Evolutionary conservation across 345 rosid species (phyloP).

Genomic region (Geranium brycei): DNA sequence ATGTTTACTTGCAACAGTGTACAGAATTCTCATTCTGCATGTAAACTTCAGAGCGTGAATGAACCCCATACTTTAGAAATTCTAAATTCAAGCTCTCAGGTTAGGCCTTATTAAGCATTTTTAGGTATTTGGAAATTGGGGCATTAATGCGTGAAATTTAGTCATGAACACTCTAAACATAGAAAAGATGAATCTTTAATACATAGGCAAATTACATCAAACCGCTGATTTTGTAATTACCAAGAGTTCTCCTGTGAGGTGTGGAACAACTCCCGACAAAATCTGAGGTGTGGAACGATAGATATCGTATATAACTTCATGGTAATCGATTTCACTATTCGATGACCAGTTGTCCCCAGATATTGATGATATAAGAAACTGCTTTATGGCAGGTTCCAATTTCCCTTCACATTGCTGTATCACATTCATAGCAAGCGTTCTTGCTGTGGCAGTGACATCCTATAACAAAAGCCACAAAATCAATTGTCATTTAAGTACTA

Average conservation of each 20-base stretch:
- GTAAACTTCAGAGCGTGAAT: not conserved
- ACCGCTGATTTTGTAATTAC: conserved; percentile 23
- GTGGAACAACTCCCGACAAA: conserved; percentile 69
- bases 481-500: conserved; percentile 2
- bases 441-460: conserved; percentile 56
- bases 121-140: not conserved
- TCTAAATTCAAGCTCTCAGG: not conserved
- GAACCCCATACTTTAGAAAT: no score
- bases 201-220: conserved; percentile 1
- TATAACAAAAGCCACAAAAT: conserved; percentile 22
- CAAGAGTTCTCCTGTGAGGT: conserved; percentile 92
- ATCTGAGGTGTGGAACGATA: conserved; percentile 78
- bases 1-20: not conserved
- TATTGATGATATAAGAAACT: conserved; percentile 72
- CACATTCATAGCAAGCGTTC: conserved; percentile 84
- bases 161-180: not conserved
- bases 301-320: conserved; percentile 77
- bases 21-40: not conserved
- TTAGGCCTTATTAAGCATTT: not conserved
- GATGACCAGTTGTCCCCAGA: conserved; percentile 59
- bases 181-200: conserved; percentile 5
- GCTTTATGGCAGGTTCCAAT: conserved; percentile 80
- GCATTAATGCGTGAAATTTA: not conserved
- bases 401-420: conserved; percentile 70
- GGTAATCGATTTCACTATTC: conserved; percentile 59